These are phyloP conservation scores for Penicillium desertorum DNA, from an alignment of 495 filamentous ascomycete genomes.

Conservation along the genomic window DNA sequence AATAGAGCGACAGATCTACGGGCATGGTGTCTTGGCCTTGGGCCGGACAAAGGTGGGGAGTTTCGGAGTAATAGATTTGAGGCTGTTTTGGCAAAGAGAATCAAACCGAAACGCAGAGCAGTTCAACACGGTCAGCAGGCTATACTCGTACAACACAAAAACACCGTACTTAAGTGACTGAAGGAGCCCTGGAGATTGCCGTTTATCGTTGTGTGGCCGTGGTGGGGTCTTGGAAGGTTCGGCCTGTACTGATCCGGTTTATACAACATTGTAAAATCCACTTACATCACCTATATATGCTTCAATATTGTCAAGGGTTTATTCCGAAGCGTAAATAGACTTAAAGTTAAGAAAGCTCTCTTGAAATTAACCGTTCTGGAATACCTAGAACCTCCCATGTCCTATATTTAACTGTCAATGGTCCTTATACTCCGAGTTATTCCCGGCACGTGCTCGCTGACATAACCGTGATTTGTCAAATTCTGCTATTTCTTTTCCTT, in stretches of 20 bases:
- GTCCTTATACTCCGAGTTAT: slow-evolving; percentile 10
- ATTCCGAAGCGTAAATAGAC: background rate
- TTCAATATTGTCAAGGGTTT: background rate
- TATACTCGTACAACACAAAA: slow-evolving; percentile 4
- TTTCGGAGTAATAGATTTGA: slow-evolving; percentile 1
- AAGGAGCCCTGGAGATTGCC: slow-evolving; percentile 2
- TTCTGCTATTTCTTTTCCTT: slow-evolving; percentile 18
- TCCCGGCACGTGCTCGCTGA: slow-evolving; percentile 28
- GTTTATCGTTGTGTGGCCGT: slow-evolving; percentile 1
- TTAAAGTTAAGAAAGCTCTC: background rate
- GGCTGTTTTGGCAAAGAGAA: background rate
- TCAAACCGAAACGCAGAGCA: background rate
- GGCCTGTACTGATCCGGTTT: slow-evolving; percentile 1
- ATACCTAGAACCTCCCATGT: background rate
- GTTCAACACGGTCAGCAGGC: background rate
- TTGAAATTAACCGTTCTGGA: background rate
- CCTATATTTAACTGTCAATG: background rate
- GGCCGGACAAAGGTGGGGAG: background rate
- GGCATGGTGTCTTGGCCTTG: slow-evolving; percentile 28
- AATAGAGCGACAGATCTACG: slow-evolving; percentile 68
- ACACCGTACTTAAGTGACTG: background rate
- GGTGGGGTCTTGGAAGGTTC: slow-evolving; percentile 4
- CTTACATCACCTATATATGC: background rate
- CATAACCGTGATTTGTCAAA: slow-evolving; percentile 20
- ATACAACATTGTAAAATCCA: background rate